These are phyloP conservation scores for Fusarium austroafricanum DNA, from an alignment of 2,329 filamentous ascomycete species.

Conservation along the genomic window DNA sequence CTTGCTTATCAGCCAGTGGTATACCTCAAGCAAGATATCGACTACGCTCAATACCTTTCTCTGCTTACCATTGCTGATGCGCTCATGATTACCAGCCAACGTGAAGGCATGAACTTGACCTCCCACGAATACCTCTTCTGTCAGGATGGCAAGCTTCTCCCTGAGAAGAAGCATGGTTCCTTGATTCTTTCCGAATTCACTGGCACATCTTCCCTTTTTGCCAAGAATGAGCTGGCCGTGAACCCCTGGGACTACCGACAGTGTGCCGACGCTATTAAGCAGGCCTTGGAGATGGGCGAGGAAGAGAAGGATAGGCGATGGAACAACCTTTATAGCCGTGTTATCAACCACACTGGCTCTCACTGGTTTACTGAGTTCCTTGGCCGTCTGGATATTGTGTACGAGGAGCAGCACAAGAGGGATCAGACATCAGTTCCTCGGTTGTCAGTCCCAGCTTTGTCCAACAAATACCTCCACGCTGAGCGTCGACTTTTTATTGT, in stretches of 20 bases:
- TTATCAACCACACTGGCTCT: constrained; percentile 83
- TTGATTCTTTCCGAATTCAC: constrained; percentile 96
- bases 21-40: constrained; percentile 94
- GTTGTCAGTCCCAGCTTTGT: constrained; percentile 75
- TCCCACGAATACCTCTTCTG: constrained; percentile 95
- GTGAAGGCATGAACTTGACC: constrained; percentile 97
- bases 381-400: constrained; percentile 76
- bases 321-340: constrained; percentile 76
- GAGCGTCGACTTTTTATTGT: constrained; percentile 84
- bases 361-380: constrained; percentile 87
- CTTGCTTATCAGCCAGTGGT: constrained; percentile 92
- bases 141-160: constrained; percentile 80
- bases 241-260: constrained; percentile 96
- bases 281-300: constrained; percentile 81
- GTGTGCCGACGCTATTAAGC: constrained; percentile 86
- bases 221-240: constrained; percentile 81
- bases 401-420: constrained; percentile 85
- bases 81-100: constrained; percentile 93
- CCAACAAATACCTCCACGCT: constrained; percentile 73
- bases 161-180: constrained; percentile 83
- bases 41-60: constrained; percentile 92
- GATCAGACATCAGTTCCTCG: constrained; percentile 90
- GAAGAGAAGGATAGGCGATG: constrained; percentile 81
- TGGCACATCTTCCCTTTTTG: constrained; percentile 88
- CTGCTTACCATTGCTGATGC: constrained; percentile 90